Base-by-base conservation (phyloP, 108 stramenopile genomes). In the Parietichytrium sp. region DNA sequence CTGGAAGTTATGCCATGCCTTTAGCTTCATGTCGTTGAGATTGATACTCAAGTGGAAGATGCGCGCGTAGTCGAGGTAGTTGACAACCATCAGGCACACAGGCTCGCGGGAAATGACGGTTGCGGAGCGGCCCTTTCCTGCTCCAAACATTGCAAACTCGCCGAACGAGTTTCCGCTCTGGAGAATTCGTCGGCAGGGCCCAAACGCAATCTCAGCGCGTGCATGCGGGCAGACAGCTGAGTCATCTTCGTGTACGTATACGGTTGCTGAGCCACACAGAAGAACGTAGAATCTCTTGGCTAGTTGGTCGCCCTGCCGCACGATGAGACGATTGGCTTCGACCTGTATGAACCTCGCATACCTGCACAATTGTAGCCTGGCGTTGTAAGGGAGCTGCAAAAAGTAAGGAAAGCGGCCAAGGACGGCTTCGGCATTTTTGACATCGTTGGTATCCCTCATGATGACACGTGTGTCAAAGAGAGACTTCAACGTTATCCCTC, bases 211-310 rank as follows among this genome's bases (percentile, higher is more conserved):
- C 20, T 42, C 10, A 38, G 16, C 36, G 42, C 45, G 23, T 42
- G 38, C 61, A 38, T 45, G 10, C 20, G 38, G 61, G 36, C 42
- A 10, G 20, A 42, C 38, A 45, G 42, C 20, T 25, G 20, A 23
- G 23, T 36, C 20, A 25, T 33, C 10, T 8, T 33, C 38, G 8
- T 23, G 61, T 27, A 45, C 45, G 16, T 45, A 25, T 8, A 72
- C 42, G 6, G 61, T 45, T 45, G 20, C 33, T 1, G 61, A 72
- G 10, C 61, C 61, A 25, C 61, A 72, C 0, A 72, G 61, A 33
- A 72, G 38, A n/a, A 72, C 12, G 42, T 72, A 72, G 61, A 45
- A 72, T 27, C 45, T 72, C n/a, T 72, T 42, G 10, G 61, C 61
- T 7, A 33, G 61, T 18, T 23, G 23, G 45, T 72, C 61, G 42